Base-by-base conservation (phyloP, 495 filamentous ascomycete genomes). In the Hypoxylon cercidicola region DNA sequence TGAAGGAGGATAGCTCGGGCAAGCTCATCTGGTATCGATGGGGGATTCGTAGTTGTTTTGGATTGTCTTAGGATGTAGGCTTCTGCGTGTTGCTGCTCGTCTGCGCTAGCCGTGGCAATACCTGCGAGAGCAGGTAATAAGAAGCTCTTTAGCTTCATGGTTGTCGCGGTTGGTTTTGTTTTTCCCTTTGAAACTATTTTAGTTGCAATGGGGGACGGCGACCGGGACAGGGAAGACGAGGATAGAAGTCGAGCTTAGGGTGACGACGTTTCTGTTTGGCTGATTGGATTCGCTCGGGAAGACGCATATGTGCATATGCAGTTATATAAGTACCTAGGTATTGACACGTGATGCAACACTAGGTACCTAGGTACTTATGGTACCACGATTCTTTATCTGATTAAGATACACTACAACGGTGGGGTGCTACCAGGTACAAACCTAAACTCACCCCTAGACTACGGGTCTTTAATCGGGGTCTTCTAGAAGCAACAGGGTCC, bases 1-100 rank as follows among this genome's bases (percentile, higher is more conserved):
- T 73, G 70, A 3, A 75, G 69, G 49, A 78, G 66, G 68, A 81
- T 75, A 43, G 80, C 56, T 72, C 71, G 69, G 35, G 73, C 72
- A 51, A 75, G 56, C 20, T 77, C 76, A 68, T 74, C 69, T 15
- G 75, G 66, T 59, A 78, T 69, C 30, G 73, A 73, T 23, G 74
- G 71, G 16, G 70, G 58, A 44, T 73, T 68, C 58, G 74, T 51
- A 53, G 43, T 49, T 43, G 21, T 55, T 23, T 70, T 64, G 20
- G 50, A 47, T 59, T 70, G 58, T 34, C 54, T 66, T 28, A 74
- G 55, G 53, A 71, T 74, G 40, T 68, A 72, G 18, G 56, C 64
- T 35, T 72, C 69, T 11, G 70, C 69, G 20, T 72, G 49, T 41
- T 60, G 44, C 25, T 73, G 41, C 4, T 69, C 45, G 23, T 68